Base-by-base conservation (phyloP, 768 basidiomycete species). In the Nidularia sp. region DNA sequence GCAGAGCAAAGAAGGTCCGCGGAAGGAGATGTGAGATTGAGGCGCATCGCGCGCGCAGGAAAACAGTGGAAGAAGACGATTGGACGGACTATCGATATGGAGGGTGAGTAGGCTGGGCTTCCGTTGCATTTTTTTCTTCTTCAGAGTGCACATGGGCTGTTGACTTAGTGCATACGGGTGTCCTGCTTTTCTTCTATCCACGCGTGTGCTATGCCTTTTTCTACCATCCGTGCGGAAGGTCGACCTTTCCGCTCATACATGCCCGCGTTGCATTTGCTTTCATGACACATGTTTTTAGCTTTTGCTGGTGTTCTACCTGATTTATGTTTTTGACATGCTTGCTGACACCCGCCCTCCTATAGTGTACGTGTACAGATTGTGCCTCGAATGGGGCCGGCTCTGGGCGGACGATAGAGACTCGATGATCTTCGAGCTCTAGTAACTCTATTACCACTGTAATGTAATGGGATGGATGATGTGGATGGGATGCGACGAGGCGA, bases 11-110 rank as follows among this genome's bases (percentile, higher is more conserved):
- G 73, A 35, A 58, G 63, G 50, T 62, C 72, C 15, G 59, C 69
- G 4, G 83, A 91, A 54, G 89, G 88, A 3, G 92, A 96, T 62
- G 72, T 73, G 29, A 78, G 85, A 45, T 70, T 94, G 51, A 75
- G 85, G 36, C 80, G 90, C 58, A 96, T 98, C 36, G 95, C 96
- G 0, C 73, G 85, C 42, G 92, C 93, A 1, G 95, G 96, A n/a
- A 86, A 93, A 62, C 80, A 90, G 53, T 98, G 96, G 96, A 93
- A 89, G 67, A 79, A 82, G 60, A 88, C 84, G 0, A 78, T 92
- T 15, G 92, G 91, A 29, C 70, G 96, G 47, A 84, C 79, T 51
- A 75, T 86, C 51, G 96, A 98, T 70, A 93, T 97, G 90, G 92
- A 98, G 80, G 88, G 93, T 92, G 55, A 56, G 83, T 71, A 46